These are phyloP conservation scores for Populus hybrid DNA, from an alignment of 441 rosid genomes.

Conservation along the genomic window DNA sequence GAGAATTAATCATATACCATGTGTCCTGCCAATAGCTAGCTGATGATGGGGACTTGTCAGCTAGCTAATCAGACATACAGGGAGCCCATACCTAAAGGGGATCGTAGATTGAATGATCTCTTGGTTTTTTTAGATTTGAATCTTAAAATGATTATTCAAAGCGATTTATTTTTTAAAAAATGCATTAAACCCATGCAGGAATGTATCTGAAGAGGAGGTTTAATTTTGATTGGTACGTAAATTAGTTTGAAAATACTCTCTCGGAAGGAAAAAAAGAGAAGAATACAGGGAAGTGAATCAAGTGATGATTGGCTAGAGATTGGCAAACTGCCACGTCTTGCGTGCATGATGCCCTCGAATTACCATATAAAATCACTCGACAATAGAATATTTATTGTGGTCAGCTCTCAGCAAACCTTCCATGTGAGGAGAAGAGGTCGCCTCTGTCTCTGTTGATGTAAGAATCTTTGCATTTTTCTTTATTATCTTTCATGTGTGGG, in stretches of 20 bases:
- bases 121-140: neutral
- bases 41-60: neutral
- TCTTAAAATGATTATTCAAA: neutral
- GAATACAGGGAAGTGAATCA: too few relatives aligned
- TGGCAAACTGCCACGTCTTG: slow-evolving; percentile 4
- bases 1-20: neutral
- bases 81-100: neutral
- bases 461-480: slow-evolving; percentile 21
- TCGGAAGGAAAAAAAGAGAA: too few relatives aligned
- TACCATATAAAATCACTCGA: slow-evolving; percentile 4
- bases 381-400: slow-evolving; percentile 13
- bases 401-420: neutral
- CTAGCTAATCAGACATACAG: neutral
- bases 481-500: slow-evolving; percentile 42
- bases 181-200: too few relatives aligned
- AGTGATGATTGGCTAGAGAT: neutral
- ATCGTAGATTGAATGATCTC: too few relatives aligned
- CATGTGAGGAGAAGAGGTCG: slow-evolving; percentile 35
- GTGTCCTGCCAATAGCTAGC: neutral
- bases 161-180: too few relatives aligned
- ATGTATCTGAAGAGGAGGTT: too few relatives aligned
- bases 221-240: too few relatives aligned
- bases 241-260: too few relatives aligned
- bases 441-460: slow-evolving; percentile 21
- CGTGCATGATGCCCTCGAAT: neutral